Conservation (phyloP, 768 basidiomycete genomes). For the Stropharia rugosoannulata region DNA sequence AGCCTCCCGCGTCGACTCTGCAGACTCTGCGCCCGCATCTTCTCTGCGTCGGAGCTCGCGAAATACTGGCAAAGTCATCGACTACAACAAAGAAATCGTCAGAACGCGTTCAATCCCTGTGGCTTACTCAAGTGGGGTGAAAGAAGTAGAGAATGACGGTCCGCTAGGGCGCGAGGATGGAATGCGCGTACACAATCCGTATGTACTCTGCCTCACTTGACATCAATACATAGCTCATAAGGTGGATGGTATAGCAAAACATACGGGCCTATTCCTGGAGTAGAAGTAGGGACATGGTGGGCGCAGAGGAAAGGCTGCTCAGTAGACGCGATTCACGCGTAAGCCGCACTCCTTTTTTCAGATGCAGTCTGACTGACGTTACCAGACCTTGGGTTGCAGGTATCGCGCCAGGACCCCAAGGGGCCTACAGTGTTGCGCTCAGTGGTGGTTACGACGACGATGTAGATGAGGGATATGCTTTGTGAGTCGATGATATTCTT, state of each 20-base stretch:
- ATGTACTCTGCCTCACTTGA: constrained; percentile 20
- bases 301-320: constrained; percentile 69
- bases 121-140: constrained; percentile 37
- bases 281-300: constrained; percentile 86
- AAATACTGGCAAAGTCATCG: constrained; percentile 54
- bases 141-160: constrained; percentile 32
- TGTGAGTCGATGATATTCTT: constrained; percentile 48
- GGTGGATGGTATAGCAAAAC: constrained; percentile 51
- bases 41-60: constrained; percentile 66
- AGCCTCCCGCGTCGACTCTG: constrained; percentile 28
- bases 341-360: constrained; percentile 25
- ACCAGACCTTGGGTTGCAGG: constrained; percentile 81
- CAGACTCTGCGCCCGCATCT: constrained; percentile 13
- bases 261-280: constrained; percentile 78
- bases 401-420: constrained; percentile 62
- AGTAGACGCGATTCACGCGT: constrained; percentile 83
- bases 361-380: constrained; percentile 3
- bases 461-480: constrained; percentile 77
- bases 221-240: background rate
- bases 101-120: constrained; percentile 33
- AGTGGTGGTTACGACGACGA: constrained; percentile 91
- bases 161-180: constrained; percentile 34
- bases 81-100: constrained; percentile 50
- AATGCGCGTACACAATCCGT: constrained; percentile 52
- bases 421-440: constrained; percentile 83